These are phyloP conservation scores for Cynara cardunculus DNA, from an alignment of 129 eudicot genomes.

Conservation along the genomic window DNA sequence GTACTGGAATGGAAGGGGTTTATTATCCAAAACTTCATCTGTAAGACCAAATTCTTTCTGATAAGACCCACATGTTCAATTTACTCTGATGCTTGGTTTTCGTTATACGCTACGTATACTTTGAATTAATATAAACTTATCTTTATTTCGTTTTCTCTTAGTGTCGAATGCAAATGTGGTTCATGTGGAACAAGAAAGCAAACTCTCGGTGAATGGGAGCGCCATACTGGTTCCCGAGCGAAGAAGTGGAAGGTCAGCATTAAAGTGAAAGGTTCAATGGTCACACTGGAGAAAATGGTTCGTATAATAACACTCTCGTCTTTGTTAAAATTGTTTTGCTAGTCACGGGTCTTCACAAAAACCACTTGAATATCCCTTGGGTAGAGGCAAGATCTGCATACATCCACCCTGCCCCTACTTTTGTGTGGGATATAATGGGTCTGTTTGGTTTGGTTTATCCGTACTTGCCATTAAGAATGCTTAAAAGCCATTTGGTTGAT, in stretches of 20 bases:
- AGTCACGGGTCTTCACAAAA: background rate
- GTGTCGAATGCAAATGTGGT: slow-evolving; percentile 89
- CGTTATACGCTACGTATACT: background rate
- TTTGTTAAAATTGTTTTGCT: background rate
- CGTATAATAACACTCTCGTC: slow-evolving; percentile 9
- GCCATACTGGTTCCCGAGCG: slow-evolving; percentile 81
- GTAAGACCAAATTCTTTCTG: slow-evolving; percentile 41
- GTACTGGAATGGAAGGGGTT: slow-evolving; percentile 77
- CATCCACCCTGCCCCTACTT: too few relatives aligned
- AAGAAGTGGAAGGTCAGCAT: slow-evolving; percentile 86
- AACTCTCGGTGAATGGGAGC: slow-evolving; percentile 79
- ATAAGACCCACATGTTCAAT: background rate
- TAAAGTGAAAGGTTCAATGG: slow-evolving; percentile 62
- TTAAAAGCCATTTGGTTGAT: background rate
- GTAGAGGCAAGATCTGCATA: too few relatives aligned
- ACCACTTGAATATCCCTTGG: too few relatives aligned
- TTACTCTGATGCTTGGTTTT: background rate
- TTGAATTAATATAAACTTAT: background rate
- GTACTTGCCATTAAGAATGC: background rate
- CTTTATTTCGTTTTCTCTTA: slow-evolving; percentile 24
- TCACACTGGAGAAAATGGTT: slow-evolving; percentile 69
- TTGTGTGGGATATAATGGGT: too few relatives aligned
- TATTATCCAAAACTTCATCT: slow-evolving; percentile 64
- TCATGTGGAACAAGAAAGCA: slow-evolving; percentile 74
- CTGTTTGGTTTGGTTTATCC: background rate